Conservation (phyloP, 1,284 basidiomycete species). For the Ceratobasidium sp. region DNA sequence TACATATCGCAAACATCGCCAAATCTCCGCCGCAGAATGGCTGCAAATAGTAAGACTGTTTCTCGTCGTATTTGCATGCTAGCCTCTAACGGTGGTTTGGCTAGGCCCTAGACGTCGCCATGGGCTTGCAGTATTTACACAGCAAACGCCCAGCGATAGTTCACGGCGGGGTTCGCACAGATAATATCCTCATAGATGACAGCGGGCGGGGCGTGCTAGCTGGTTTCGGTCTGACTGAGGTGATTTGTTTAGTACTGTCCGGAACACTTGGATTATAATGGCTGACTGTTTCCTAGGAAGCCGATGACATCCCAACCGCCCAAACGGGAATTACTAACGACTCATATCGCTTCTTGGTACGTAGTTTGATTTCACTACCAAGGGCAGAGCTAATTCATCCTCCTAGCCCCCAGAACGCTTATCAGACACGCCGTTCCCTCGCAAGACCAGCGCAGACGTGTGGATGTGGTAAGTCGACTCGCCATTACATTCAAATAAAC, state of each 20-base stretch:
- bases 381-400: not conserved
- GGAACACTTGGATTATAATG: too few species aligned
- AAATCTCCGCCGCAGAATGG: not conserved
- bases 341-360: not conserved
- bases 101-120: slow-evolving; percentile 10
- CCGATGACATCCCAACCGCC: not conserved
- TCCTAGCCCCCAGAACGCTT: not conserved
- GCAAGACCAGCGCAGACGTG: slow-evolving; percentile 1
- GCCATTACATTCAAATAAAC: not conserved
- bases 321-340: not conserved
- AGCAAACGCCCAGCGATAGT: slow-evolving; percentile 5
- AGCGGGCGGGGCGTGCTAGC: not conserved
- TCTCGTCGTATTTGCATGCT: not conserved
- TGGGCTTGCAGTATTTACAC: slow-evolving; percentile 24
- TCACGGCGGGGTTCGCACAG: not conserved
- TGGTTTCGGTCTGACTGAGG: slow-evolving; percentile 18
- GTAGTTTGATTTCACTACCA: not conserved
- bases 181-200: slow-evolving; percentile 19
- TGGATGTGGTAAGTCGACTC: not conserved
- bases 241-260: not conserved
- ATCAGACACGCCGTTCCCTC: not conserved
- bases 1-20: slow-evolving; percentile 10
- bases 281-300: too few species aligned
- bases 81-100: too few species aligned
- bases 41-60: not conserved